Conservation (phyloP, 768 basidiomycete species). For the Boletus rubroflammeus region DNA sequence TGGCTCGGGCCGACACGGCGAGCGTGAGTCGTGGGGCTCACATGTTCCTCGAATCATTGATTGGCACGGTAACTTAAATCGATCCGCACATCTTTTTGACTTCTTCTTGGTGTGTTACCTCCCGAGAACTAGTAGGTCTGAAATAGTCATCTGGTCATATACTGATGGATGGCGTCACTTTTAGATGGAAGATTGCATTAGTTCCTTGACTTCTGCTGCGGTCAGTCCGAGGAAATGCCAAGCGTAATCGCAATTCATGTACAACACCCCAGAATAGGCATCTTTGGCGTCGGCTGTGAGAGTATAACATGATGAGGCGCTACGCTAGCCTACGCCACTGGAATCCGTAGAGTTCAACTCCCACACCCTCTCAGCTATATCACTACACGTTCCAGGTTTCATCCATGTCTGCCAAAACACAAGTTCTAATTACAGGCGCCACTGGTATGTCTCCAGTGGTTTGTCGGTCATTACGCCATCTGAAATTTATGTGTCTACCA, state of each 20-base stretch:
- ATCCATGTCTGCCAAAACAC: constrained; percentile 22
- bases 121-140: too few relatives aligned
- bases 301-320: constrained; percentile 9
- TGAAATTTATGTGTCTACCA: not conserved
- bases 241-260: too few relatives aligned
- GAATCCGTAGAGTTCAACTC: not conserved
- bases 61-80: not conserved
- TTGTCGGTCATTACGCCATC: not conserved
- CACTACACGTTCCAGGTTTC: too few relatives aligned
- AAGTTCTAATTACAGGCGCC: constrained; percentile 19
- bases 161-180: not conserved
- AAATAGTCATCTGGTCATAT: not conserved
- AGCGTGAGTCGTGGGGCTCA: not conserved
- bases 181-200: not conserved
- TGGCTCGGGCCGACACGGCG: not conserved
- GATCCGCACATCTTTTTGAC: not conserved
- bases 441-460: constrained; percentile 12
- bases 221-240: too few relatives aligned
- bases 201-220: too few relatives aligned
- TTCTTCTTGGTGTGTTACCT: not conserved
- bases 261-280: too few relatives aligned
- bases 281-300: not conserved
- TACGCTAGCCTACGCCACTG: too few relatives aligned
- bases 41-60: not conserved
- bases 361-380: not conserved